phyloP scores from a whole-genome alignment of 2,329 filamentous ascomycete species.

The Parastagonospora nodorum region DNA sequence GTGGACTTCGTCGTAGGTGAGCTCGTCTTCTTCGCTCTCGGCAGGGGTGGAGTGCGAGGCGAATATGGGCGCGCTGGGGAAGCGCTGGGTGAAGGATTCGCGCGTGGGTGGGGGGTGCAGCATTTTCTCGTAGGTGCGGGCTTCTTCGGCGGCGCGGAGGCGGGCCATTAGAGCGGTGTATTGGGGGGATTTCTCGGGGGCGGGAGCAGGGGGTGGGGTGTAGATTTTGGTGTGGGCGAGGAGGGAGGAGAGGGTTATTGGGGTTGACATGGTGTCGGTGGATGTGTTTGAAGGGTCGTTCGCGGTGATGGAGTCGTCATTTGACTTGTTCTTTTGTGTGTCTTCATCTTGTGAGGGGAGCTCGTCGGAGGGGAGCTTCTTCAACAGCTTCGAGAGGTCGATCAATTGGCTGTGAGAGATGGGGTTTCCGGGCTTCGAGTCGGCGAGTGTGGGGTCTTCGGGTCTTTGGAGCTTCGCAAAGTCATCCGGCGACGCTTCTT shows the following conservation, averaged over 20 bases:
- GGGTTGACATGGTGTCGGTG: neutral
- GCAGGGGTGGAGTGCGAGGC: slow-evolving; percentile 46
- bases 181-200: slow-evolving; percentile 69
- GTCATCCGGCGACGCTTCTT: slow-evolving; percentile 20
- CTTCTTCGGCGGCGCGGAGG: slow-evolving; percentile 81
- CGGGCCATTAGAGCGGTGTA: slow-evolving; percentile 88
- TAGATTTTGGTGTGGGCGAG: slow-evolving; percentile 76
- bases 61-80: slow-evolving; percentile 58
- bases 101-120: slow-evolving; percentile 62
- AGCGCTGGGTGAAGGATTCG: slow-evolving; percentile 66
- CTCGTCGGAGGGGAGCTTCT: slow-evolving; percentile 23
- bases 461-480: slow-evolving; percentile 29
- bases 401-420: slow-evolving; percentile 75
- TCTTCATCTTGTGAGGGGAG: no score
- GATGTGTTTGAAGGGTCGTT: no score
- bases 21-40: slow-evolving; percentile 59
- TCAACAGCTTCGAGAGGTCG: slow-evolving; percentile 62
- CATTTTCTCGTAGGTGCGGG: slow-evolving; percentile 81
- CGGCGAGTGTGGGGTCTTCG: slow-evolving; percentile 56
- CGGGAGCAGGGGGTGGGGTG: slow-evolving; percentile 77
- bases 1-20: slow-evolving; percentile 74
- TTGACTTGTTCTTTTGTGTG: no score
- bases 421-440: slow-evolving; percentile 65
- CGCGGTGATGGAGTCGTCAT: no score
- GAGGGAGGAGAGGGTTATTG: slow-evolving; percentile 67